These are phyloP conservation scores for Tolypocladium album DNA, from an alignment of 2,329 filamentous ascomycete species.

Conservation along the genomic window DNA sequence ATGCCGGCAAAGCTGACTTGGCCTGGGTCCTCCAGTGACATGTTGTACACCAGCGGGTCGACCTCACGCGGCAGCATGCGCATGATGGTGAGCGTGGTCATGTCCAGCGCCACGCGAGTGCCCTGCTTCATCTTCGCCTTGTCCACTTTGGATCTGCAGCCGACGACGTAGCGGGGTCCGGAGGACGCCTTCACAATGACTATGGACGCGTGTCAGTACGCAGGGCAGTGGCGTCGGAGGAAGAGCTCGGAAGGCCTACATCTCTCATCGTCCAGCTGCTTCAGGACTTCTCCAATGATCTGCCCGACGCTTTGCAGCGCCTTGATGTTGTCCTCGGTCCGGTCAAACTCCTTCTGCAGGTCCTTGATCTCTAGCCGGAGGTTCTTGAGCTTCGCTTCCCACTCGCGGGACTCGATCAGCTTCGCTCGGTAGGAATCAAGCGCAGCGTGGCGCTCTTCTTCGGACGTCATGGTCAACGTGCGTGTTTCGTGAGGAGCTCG, in stretches of 20 bases:
- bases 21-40: conserved; percentile 96
- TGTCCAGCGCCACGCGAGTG: conserved; percentile 92
- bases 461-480: conserved; percentile 33
- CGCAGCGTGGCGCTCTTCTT: conserved; percentile 55
- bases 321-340: conserved; percentile 99
- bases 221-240: background rate
- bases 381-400: conserved; percentile 94
- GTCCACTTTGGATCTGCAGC: conserved; percentile 96
- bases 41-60: conserved; percentile 98
- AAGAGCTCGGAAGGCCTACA: conserved; percentile 46
- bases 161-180: conserved; percentile 93
- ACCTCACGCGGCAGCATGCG: conserved; percentile 98
- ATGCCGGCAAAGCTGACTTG: conserved; percentile 98
- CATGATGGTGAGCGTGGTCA: conserved; percentile 99
- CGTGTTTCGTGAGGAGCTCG: background rate
- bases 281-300: conserved; percentile 97
- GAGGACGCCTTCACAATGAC: conserved; percentile 98
- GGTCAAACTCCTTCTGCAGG: conserved; percentile 86
- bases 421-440: conserved; percentile 70
- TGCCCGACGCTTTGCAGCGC: conserved; percentile 97
- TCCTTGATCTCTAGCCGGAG: conserved; percentile 93
- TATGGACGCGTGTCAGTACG: conserved; percentile 25
- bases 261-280: conserved; percentile 97
- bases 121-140: conserved; percentile 96
- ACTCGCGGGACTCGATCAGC: conserved; percentile 91